These are phyloP conservation scores for Globisporangium spiculum DNA, from an alignment of 352 stramenopile species.

Conservation along the genomic window DNA sequence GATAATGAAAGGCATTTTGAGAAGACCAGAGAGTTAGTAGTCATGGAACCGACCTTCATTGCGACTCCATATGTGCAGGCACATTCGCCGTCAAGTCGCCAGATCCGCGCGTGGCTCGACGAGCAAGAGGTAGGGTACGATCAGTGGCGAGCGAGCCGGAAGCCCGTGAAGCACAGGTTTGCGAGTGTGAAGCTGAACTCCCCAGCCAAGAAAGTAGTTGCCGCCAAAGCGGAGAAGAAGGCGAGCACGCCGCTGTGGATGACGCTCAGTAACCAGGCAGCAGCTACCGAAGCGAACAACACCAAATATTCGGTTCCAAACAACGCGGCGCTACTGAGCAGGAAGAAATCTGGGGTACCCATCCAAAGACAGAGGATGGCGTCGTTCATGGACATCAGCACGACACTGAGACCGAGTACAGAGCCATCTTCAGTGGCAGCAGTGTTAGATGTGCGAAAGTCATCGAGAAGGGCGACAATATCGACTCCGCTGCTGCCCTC, in stretches of 20 bases:
- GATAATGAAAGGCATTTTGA: constrained; percentile 16
- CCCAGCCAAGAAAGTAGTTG: constrained; percentile 21
- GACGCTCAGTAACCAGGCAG: constrained; percentile 14
- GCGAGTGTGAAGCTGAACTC: constrained; percentile 55
- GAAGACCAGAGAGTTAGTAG: constrained; percentile 5
- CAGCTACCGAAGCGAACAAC: background rate
- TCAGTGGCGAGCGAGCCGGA: constrained; percentile 33
- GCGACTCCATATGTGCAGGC: constrained; percentile 48
- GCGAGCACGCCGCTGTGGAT: constrained; percentile 24
- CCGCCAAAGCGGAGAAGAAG: background rate
- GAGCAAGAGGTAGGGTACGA: constrained; percentile 46
- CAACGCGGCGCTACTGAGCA: background rate
- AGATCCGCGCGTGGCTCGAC: constrained; percentile 57
- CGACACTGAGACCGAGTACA: background rate
- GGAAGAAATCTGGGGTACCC: background rate
- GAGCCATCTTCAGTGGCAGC: background rate
- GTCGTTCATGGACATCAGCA: background rate
- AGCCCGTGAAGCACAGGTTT: constrained; percentile 40
- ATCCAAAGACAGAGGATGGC: background rate
- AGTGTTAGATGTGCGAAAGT: background rate
- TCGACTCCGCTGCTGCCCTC: constrained; percentile 5
- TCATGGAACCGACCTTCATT: constrained; percentile 58
- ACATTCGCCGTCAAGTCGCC: constrained; percentile 28
- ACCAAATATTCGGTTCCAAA: background rate
- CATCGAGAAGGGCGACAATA: constrained; percentile 2